Conservation (phyloP, 352 stramenopile genomes). For the Globisporangium orthogonon region DNA sequence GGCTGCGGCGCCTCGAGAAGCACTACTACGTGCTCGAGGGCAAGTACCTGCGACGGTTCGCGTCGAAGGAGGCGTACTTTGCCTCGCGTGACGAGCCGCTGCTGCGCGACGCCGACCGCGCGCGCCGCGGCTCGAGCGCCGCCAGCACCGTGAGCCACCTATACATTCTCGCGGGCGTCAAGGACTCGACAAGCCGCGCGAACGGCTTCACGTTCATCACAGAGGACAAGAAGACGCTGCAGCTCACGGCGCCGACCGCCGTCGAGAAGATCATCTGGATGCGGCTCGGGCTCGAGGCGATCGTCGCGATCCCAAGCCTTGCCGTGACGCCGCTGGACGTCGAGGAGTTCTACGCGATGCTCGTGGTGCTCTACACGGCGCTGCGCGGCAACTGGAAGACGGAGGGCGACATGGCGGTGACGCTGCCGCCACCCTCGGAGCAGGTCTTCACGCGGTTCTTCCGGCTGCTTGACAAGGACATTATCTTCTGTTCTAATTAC, state of each 20-base stretch:
- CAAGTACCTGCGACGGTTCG: constrained; percentile 78
- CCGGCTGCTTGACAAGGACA: constrained; percentile 74
- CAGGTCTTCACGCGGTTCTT: constrained; percentile 88
- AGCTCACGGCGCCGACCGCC: constrained; percentile 63
- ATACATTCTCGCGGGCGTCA: constrained; percentile 78
- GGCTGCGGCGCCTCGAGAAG: constrained; percentile 73
- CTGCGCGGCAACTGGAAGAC: constrained; percentile 76
- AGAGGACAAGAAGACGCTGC: constrained; percentile 81
- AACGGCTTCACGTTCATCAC: constrained; percentile 88
- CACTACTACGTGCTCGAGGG: constrained; percentile 85
- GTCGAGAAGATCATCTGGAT: constrained; percentile 89
- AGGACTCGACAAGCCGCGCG: constrained; percentile 69
- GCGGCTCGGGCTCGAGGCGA: constrained; percentile 74
- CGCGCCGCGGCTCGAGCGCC: constrained; percentile 31
- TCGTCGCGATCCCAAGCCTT: constrained; percentile 77
- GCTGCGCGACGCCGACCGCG: constrained; percentile 39
- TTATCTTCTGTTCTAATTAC: constrained; percentile 88
- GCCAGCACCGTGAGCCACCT: constrained; percentile 55
- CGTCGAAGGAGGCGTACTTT: constrained; percentile 81
- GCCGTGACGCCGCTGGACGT: constrained; percentile 79
- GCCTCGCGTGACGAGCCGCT: constrained; percentile 69
- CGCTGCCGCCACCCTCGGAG: constrained; percentile 73
- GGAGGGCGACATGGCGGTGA: constrained; percentile 85
- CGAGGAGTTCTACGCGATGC: constrained; percentile 88
- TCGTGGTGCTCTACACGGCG: constrained; percentile 82